Base-by-base conservation (phyloP, 108 stramenopile species). In the Cyclotella sp. region DNA sequence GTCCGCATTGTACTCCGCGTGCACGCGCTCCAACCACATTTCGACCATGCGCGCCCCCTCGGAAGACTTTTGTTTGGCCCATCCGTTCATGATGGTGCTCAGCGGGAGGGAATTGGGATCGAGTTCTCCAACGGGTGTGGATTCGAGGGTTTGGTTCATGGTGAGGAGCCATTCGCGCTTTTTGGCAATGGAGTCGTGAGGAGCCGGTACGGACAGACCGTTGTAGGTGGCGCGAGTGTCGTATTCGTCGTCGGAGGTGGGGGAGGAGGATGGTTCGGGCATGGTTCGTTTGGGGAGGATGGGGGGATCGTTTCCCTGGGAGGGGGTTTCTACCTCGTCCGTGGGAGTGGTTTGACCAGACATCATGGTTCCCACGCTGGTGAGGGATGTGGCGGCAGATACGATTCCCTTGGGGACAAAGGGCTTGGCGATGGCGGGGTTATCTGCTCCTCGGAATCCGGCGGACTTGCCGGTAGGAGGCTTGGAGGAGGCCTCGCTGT, bases 21-120 rank as follows among this genome's bases (percentile, higher is more conserved):
- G 85, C 10, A 87, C 86, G 18, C 93, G 83, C 41, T 89, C 83
- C 55, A 94, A 73, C 91, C 91, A 92, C 81, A 82, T 82, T 81
- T 94, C 91, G 13, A 90, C 90, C 91, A 92, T 94, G 68, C 79
- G 80, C 16, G 93, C 93, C 26, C 93, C 91, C 74, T 92, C 84
- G 13, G 82, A 73, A 27, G 81, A 83, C 65, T 94, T 94, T n/a
- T 90, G 91, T 65, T 92, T 94, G 57, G 93, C 91, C 91, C 93
- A 94, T 44, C 84, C 88, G 68, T 92, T 94, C 93, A 94, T 94
- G 39, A 92, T 86, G 47, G 91, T 90, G 26, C 77, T 68, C 9
- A 95, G 57, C 19, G 93, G 93, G 0, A 91, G 69, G 14, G 59
- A 46, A 28, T 89, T 69, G n/a, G 91, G 89, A 71, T 95, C 91